Percentiles rank a stretch among this genome's conserved stretches.
Conservation (phyloP, 2,329 filamentous ascomycete genomes). For the Cercospora sp. region DNA sequence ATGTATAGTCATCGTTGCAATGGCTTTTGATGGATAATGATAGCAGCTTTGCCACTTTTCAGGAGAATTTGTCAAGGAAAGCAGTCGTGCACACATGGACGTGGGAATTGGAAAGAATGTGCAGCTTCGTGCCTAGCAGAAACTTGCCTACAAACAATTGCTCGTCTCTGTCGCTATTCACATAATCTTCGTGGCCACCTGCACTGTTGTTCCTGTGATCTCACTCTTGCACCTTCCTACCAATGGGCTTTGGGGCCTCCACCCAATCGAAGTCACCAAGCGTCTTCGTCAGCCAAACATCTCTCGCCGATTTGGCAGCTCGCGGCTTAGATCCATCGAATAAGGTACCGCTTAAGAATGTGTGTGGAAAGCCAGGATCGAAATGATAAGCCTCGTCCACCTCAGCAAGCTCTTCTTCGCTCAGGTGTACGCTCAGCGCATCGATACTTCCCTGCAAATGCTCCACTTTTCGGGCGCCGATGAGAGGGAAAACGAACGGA, state of each 20-base stretch:
- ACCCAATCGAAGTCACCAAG: neutral
- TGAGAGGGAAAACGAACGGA: conserved; percentile 56
- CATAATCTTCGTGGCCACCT: neutral
- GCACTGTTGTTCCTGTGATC: neutral
- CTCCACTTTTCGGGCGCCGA: conserved; percentile 68
- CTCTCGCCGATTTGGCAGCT: neutral
- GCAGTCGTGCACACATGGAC: neutral
- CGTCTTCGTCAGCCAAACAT: neutral
- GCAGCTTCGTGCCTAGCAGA: neutral
- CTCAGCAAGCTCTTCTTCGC: conserved; percentile 61
- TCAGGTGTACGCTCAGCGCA: conserved; percentile 62
- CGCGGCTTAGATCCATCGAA: neutral
- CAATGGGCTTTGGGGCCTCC: neutral
- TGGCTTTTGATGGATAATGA: neutral
- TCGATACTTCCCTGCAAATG: conserved; percentile 71
- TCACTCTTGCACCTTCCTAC: neutral
- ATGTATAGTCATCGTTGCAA: neutral
- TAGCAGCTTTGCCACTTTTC: neutral
- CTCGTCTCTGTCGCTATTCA: neutral
- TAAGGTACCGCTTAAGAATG: conserved; percentile 44
- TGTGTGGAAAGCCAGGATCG: conserved; percentile 66
- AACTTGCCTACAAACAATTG: neutral
- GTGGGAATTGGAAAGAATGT: neutral
- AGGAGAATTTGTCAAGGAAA: neutral
- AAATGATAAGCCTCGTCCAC: conserved; percentile 65